Evolutionary conservation across 1,139 yeast species (phyloP).

Genomic region (Fermentozyma sake): DNA sequence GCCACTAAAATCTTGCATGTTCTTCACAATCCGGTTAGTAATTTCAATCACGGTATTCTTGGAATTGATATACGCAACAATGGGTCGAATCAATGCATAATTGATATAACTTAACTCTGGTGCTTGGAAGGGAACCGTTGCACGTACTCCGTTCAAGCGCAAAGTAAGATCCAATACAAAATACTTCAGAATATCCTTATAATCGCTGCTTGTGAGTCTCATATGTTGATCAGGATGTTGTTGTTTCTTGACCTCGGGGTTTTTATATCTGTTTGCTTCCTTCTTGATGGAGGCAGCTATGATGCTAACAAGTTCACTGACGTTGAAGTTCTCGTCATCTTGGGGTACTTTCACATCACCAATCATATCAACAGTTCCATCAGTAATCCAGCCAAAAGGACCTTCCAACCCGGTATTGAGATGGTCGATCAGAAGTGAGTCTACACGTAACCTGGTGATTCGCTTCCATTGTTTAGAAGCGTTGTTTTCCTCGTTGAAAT

Average conservation of each 20-base stretch:
- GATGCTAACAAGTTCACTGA: constrained; percentile 35
- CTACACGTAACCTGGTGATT: constrained; percentile 77
- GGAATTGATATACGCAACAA: constrained; percentile 91
- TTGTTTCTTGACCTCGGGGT: constrained; percentile 27
- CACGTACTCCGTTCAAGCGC: constrained; percentile 78
- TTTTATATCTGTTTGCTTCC: constrained; percentile 36
- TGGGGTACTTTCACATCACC: constrained; percentile 85
- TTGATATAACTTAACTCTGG: constrained; percentile 83
- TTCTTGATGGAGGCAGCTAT: constrained; percentile 39
- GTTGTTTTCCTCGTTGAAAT: constrained; percentile 19
- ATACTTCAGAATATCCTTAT: constrained; percentile 43
- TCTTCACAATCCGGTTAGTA: constrained; percentile 77
- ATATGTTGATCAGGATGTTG: constrained; percentile 24
- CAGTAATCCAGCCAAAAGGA: constrained; percentile 94
- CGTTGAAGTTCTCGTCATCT: constrained; percentile 44
- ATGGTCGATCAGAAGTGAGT: constrained; percentile 82
- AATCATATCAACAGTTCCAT: constrained; percentile 86
- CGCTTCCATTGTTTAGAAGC: constrained; percentile 29
- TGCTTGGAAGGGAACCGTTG: constrained; percentile 81
- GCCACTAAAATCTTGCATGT: constrained; percentile 80
- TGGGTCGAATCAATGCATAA: constrained; percentile 88
- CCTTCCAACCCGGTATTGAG: constrained; percentile 86
- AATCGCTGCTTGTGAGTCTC: constrained; percentile 22
- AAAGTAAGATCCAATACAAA: constrained; percentile 77
- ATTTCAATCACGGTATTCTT: constrained; percentile 87